Evolutionary conservation across 352 stramenopile species (phyloP), one percentile per base, ranked within the genome.

Genomic region (Globisporangium cylindrosporum): DNA sequence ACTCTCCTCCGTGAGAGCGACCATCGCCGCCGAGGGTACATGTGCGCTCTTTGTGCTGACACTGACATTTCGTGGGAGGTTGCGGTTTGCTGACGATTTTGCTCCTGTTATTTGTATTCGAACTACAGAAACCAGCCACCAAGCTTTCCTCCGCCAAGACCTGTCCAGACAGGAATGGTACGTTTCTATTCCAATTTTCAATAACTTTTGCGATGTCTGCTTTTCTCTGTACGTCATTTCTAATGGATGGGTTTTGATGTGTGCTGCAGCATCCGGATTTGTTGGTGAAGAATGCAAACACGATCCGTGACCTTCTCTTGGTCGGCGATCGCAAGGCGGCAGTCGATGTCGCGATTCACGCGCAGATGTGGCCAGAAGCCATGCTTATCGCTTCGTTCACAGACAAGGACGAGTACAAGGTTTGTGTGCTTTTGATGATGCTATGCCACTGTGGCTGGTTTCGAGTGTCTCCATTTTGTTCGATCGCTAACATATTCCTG

Each of bases 301-400:
- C 77, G 0, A 76, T 96, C 25, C 87, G 89, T 1, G 83, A 94
- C 24, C 64, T 94, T 43, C 74, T 96, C 5, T 67, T 96, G 3
- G 71, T 87, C 49, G 89, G 89, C 32, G 87, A 96, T 54, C 83
- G 89, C 5, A 92, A 91, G 73, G 79, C 70, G 8, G 86, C 89
- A 3, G 81, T 95, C 29, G 86, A 90, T 60, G 66, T 82, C n/a
- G 86, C 89, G n/a, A 91, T 93, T 41, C 71, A 79, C 32, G 80
- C 85, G 12, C 82, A 95, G 43, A 91, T 96, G 83, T 96, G 89
- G 89, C 82, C 89, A 0, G 86, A 96, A 72, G 89, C 89, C 1
- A 94, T 96, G 78, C 74, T 96, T 2, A 91, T 96, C 53, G 87
- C 82, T 32, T 94, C 86, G 7, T 93, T 93, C 69, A 93, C 86